These are phyloP conservation scores for Rhodotorula sp. DNA, from an alignment of 1,284 basidiomycete species.

Conservation along the genomic window DNA sequence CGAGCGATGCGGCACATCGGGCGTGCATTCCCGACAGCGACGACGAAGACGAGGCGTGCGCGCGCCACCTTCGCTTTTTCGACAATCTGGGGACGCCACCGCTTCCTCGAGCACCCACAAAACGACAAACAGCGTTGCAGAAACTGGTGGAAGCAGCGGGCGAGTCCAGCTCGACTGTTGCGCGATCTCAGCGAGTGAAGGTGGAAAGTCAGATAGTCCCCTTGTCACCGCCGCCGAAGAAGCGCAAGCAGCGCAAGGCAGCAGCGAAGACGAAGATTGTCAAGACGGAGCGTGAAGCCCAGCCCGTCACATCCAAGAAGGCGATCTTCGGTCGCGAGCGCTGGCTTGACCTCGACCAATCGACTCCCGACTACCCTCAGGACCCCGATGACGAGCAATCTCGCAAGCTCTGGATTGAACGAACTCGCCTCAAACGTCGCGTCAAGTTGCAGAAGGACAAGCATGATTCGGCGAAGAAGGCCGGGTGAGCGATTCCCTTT, in stretches of 20 bases:
- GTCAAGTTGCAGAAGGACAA: not conserved
- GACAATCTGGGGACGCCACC: conserved; percentile 1
- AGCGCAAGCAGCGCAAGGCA: conserved; percentile 3
- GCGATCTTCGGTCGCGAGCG: too few relatives aligned
- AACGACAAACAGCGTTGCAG: not conserved
- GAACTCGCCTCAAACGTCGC: too few relatives aligned
- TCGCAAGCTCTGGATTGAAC: too few relatives aligned
- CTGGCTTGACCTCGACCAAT: too few relatives aligned
- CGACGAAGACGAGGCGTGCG: not conserved
- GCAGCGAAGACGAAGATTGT: not conserved
- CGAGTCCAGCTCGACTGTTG: not conserved
- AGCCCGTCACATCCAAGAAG: too few relatives aligned
- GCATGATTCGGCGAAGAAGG: not conserved
- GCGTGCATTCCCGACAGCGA: not conserved
- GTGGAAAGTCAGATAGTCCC: not conserved
- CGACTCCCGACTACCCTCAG: too few relatives aligned
- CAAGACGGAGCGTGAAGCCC: not conserved
- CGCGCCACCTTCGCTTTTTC: conserved; percentile 6
- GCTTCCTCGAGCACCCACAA: not conserved
- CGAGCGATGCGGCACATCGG: not conserved
- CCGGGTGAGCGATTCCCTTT: not conserved
- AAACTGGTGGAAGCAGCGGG: not conserved
- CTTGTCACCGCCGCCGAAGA: not conserved
- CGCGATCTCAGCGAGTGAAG: not conserved
- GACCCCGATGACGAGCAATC: not conserved